Percentiles rank a stretch among this genome's conserved stretches.
Evolutionary conservation across 2,329 filamentous ascomycete genomes (phyloP).

Genomic region (Colletotrichum sublineola): DNA sequence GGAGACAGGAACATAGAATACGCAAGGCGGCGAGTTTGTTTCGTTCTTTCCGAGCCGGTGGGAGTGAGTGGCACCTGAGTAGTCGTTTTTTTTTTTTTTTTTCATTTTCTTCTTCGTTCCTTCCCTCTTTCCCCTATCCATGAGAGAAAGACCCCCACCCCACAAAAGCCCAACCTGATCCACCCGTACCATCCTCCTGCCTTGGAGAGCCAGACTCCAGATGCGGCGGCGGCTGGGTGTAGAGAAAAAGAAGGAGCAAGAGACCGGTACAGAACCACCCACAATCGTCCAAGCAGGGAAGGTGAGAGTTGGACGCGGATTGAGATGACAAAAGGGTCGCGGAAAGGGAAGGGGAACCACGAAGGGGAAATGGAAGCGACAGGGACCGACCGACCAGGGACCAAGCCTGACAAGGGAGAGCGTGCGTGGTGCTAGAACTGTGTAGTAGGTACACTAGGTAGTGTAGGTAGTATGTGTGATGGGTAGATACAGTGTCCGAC

Average conservation of each 20-base stretch:
- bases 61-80: constrained; percentile 37
- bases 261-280: not conserved
- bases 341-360: not conserved
- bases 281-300: not conserved
- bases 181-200: not conserved
- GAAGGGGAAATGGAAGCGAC: not conserved
- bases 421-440: not conserved
- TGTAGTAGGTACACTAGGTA: not conserved
- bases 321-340: not conserved
- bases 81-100: constrained; percentile 25
- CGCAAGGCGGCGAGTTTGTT: constrained; percentile 3
- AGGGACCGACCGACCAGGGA: not conserved
- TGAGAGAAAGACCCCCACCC: not conserved
- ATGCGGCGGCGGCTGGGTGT: not conserved
- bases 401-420: not conserved
- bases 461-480: not conserved
- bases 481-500: not conserved
- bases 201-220: not conserved
- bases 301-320: not conserved
- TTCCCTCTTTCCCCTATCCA: not conserved
- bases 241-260: not conserved
- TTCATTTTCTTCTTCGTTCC: not conserved
- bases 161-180: not conserved
- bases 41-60: constrained; percentile 19
- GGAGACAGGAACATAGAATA: not conserved